Percentiles rank a stretch among this genome's conserved stretches.
Conservation (phyloP, 805 yeast species). For the Candida quercuum region DNA sequence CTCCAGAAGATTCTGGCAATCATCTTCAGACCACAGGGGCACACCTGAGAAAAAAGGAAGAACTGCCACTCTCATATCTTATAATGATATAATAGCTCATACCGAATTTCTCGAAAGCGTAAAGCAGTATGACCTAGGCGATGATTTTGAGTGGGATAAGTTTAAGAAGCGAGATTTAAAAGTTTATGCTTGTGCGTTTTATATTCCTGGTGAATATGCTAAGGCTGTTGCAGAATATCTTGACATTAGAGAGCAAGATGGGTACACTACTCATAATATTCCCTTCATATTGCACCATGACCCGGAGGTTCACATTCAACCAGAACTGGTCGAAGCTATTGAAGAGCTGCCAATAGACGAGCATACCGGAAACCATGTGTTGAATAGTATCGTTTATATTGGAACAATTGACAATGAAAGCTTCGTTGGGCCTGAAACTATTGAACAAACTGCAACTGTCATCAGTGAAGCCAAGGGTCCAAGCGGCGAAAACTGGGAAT, state of each 20-base stretch:
- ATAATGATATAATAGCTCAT: slow-evolving; percentile 43
- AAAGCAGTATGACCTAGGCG: slow-evolving; percentile 9
- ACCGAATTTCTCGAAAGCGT: slow-evolving; percentile 38
- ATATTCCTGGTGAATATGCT: slow-evolving; percentile 62
- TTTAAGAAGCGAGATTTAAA: slow-evolving; percentile 38
- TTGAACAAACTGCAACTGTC: slow-evolving; percentile 51
- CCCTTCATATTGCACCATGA: slow-evolving; percentile 47
- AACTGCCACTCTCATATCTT: slow-evolving; percentile 75
- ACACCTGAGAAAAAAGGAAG: slow-evolving; percentile 84
- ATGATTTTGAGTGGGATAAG: slow-evolving; percentile 18
- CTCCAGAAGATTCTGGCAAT: slow-evolving; percentile 86
- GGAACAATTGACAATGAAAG: slow-evolving; percentile 80
- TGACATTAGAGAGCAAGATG: slow-evolving; percentile 85
- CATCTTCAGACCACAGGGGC: slow-evolving; percentile 86
- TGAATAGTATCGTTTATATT: slow-evolving; percentile 66
- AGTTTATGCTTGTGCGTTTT: slow-evolving; percentile 82
- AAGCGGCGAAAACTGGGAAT: slow-evolving; percentile 76
- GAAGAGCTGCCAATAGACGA: slow-evolving; percentile 25
- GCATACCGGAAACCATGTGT: slow-evolving; percentile 33
- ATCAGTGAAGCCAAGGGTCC: slow-evolving; percentile 64
- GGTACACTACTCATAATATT: slow-evolving; percentile 67
- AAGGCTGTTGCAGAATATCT: slow-evolving; percentile 59
- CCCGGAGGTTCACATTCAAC: slow-evolving; percentile 13
- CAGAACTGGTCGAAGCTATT: slow-evolving; percentile 19
- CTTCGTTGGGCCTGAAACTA: slow-evolving; percentile 76